Percentiles rank a stretch among this genome's conserved stretches.
These are phyloP conservation scores for Herpotrichia juniperi DNA, from an alignment of 2,329 filamentous ascomycete species.

Conservation along the genomic window DNA sequence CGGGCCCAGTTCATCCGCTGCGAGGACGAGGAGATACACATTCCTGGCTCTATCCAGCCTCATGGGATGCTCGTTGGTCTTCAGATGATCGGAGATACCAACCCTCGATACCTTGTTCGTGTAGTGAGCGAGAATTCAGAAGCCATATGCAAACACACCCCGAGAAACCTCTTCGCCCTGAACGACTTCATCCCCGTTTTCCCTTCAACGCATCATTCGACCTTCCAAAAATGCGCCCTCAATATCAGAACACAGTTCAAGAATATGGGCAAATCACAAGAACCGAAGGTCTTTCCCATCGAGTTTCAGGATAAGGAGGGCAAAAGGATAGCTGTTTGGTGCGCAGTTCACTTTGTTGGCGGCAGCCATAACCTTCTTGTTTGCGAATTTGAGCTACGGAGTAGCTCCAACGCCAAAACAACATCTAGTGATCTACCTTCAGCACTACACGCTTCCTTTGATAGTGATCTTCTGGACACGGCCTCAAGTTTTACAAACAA, in stretches of 20 bases:
- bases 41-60: conserved; percentile 11
- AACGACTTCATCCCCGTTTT: conserved; percentile 7
- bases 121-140: conserved; percentile 12
- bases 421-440: conserved; percentile 5
- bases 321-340: conserved; percentile 7
- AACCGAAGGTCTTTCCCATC: conserved; percentile 12
- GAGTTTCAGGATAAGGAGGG: conserved; percentile 8
- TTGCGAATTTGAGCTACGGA: conserved; percentile 12
- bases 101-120: not conserved
- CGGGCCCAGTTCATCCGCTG: conserved; percentile 9
- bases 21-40: conserved; percentile 14
- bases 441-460: conserved; percentile 4
- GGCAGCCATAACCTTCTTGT: conserved; percentile 5
- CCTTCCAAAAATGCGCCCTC: conserved; percentile 3
- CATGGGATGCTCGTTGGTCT: conserved; percentile 14
- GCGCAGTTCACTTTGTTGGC: conserved; percentile 10
- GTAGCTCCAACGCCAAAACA: not conserved
- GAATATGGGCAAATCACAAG: conserved; percentile 1
- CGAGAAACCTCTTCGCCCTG: conserved; percentile 2
- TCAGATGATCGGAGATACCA: not conserved
- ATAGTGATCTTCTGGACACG: conserved; percentile 2
- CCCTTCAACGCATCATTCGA: not conserved
- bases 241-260: not conserved
- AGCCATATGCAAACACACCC: conserved; percentile 8
- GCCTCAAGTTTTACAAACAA: conserved; percentile 7